Evolutionary conservation across 1,284 basidiomycete species (phyloP).

Genomic region (Mixia osmundae): DNA sequence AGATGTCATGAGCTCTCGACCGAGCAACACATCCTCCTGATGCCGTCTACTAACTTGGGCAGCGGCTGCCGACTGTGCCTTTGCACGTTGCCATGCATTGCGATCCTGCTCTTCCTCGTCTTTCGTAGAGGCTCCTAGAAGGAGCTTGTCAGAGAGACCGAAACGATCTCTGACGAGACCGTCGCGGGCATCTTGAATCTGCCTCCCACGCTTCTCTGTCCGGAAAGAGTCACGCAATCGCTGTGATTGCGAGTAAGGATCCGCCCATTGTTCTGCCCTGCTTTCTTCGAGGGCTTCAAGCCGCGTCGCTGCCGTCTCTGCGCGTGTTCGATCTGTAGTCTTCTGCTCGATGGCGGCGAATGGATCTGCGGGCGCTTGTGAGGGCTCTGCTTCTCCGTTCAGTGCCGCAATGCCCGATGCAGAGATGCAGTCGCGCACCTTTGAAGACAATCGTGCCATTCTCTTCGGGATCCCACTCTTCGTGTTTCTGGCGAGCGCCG

Average conservation of each 20-base stretch:
- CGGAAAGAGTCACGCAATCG: conserved; percentile 57
- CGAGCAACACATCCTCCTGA: no score
- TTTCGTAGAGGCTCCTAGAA: conserved; percentile 4
- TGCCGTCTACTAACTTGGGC: no score
- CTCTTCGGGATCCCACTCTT: conserved; percentile 89
- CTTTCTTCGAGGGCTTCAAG: conserved; percentile 49
- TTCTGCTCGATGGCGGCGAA: conserved; percentile 72
- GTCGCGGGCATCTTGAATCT: conserved; percentile 39
- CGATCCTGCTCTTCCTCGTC: conserved; percentile 5
- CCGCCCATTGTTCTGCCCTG: conserved; percentile 47
- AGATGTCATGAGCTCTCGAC: no score
- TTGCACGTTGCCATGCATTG: no score
- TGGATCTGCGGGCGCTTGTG: conserved; percentile 44
- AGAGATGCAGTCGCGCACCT: conserved; percentile 28
- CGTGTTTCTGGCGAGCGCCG: conserved; percentile 71
- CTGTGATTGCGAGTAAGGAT: conserved; percentile 58
- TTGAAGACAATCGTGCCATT: conserved; percentile 81
- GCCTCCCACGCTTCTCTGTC: conserved; percentile 53
- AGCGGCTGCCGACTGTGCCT: no score
- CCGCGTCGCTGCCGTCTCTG: conserved; percentile 44
- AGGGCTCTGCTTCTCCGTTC: conserved; percentile 39
- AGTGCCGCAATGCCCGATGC: conserved; percentile 4
- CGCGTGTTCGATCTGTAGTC: conserved; percentile 44
- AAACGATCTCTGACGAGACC: conserved; percentile 34
- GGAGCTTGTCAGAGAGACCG: conserved; percentile 11